Evolutionary conservation across 805 yeast species (phyloP), one percentile per base, ranked within the genome.

Genomic region (Zygoascus ofunaensis): DNA sequence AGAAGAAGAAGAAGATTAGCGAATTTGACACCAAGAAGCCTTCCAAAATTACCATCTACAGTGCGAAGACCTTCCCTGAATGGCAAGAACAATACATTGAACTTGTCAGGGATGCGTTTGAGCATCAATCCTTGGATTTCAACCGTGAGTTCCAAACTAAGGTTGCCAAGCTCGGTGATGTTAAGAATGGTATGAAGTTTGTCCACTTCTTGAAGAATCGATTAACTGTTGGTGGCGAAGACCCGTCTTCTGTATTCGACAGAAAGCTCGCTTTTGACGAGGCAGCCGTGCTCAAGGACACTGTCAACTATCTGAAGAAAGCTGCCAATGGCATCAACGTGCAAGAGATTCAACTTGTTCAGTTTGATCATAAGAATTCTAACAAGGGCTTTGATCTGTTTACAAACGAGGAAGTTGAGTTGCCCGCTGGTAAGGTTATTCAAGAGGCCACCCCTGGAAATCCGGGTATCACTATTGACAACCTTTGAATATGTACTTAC

Each of bases 181-280:
- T 89, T 84, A 92, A 92, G 76, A 82, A 94, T 56, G 97, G 95
- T 48, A 92, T 92, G 97, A 97, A 97, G 48, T 90, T 89, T 64
- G 87, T 92, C 49, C 80, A 90, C 52, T 70, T 77, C 55, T 71
- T 92, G 64, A 89, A 92, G 66, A 85, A 81, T 61, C 79, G 94
- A 69, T 72, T 92, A 53, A 66, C 72, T 34, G 46, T 52, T 28
- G 59, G 59, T 24, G 62, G 62, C 7, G 58, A 55, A 43, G 65
- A 80, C 24, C 80, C 95, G 17, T 77, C 75, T 43, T 75, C 76
- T 42, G 95, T 92, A 21, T 87, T 92, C 73, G 81, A 87, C 73
- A 79, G 97, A 70, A 82, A 89, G 66, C 76, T 90, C 54, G 73
- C 80, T 28, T 92, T 87, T 65, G 73, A 80, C 63, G 98, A 92